Conservation (phyloP, 2,329 filamentous ascomycete species). For the Colletotrichum graminicola region DNA sequence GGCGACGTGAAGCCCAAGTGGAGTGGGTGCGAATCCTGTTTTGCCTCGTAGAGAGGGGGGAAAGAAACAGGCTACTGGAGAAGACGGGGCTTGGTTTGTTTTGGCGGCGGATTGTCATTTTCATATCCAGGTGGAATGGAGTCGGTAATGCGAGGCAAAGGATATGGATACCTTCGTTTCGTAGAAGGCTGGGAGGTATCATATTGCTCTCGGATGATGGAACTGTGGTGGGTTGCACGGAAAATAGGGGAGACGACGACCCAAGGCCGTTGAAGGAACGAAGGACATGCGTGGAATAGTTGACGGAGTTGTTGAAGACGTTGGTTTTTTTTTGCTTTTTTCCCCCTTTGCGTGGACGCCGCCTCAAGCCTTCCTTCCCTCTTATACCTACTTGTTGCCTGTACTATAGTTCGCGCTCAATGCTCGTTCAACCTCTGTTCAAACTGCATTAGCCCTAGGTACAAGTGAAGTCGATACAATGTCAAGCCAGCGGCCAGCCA, state of each 20-base stretch:
- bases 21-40: slow-evolving; percentile 6
- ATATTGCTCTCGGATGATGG: slow-evolving; percentile 18
- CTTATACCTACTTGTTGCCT: slow-evolving; percentile 42
- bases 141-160: slow-evolving; percentile 16
- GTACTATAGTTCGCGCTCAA: slow-evolving; percentile 42
- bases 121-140: slow-evolving; percentile 26
- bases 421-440: slow-evolving; percentile 44
- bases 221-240: not conserved
- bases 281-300: slow-evolving; percentile 36
- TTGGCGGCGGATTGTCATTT: slow-evolving; percentile 33
- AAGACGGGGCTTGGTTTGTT: slow-evolving; percentile 22
- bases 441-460: not conserved
- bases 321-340: slow-evolving; percentile 17
- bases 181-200: slow-evolving; percentile 10
- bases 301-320: slow-evolving; percentile 34
- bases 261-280: slow-evolving; percentile 26
- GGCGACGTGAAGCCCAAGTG: slow-evolving; percentile 25
- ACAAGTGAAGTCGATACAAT: not conserved
- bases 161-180: slow-evolving; percentile 7
- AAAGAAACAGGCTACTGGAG: slow-evolving; percentile 8
- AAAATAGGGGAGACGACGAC: slow-evolving; percentile 13
- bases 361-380: slow-evolving; percentile 39
- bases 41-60: slow-evolving; percentile 27
- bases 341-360: slow-evolving; percentile 39
- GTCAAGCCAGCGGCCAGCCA: not conserved